phyloP scores from a whole-genome alignment of 2,329 filamentous ascomycete genomes.

The Clarireedia homoeocarpa region DNA sequence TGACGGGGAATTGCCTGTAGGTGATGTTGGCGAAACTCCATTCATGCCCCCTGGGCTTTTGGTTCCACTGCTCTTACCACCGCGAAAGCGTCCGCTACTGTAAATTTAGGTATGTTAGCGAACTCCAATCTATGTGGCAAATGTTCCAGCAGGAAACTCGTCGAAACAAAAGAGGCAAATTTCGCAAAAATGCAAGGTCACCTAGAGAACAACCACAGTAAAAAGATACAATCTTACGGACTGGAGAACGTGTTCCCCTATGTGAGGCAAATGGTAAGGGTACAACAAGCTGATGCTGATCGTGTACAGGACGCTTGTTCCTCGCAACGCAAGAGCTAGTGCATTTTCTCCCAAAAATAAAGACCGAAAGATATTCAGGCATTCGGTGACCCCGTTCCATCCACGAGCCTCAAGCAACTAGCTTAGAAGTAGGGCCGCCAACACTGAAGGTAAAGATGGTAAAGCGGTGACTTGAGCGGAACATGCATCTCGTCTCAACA shows the following conservation, averaged over 20 bases:
- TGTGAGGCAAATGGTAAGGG: no score
- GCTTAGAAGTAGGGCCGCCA: neutral
- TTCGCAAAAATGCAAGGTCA: neutral
- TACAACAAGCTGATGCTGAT: no score
- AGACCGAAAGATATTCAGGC: no score
- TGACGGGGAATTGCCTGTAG: constrained; percentile 36
- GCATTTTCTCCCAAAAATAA: neutral
- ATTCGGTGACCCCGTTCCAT: neutral
- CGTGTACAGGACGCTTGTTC: no score
- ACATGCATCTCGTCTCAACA: neutral
- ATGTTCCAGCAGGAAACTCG: neutral
- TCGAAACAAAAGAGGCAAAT: neutral
- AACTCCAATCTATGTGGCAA: neutral
- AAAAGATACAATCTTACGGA: no score
- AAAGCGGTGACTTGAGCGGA: neutral
- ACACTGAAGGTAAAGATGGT: neutral
- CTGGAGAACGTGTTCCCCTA: no score
- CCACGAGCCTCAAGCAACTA: neutral
- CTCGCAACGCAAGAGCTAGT: no score
- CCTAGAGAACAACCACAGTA: no score
- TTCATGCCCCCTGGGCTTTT: constrained; percentile 44
- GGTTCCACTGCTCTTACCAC: constrained; percentile 42
- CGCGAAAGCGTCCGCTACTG: constrained; percentile 52
- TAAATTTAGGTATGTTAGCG: constrained; percentile 20
- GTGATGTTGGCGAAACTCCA: constrained; percentile 41